Evolutionary conservation across 306 rosid genomes (phyloP), one percentile per base, ranked within the genome.

Genomic region (Mimosa pudica): DNA sequence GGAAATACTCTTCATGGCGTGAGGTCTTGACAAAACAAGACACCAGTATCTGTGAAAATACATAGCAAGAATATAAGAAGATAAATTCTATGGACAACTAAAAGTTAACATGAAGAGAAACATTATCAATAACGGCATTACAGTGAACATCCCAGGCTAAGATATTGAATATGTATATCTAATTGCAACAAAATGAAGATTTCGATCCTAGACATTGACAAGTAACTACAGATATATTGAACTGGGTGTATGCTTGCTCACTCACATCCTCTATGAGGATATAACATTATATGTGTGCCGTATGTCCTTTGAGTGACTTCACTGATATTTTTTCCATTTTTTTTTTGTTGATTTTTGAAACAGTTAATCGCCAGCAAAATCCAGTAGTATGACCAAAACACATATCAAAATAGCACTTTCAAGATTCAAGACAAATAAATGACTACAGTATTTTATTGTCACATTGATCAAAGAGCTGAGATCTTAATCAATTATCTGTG

Each of bases 11-110:
- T 87, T 92, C 97, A 73, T 76, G 79, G 87, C 90, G 98, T 12
- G 98, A 92, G 74, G 98, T 92, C 91, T 92, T 92, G 80, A 94
- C 98, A 61, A 92, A 94, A 84, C 98, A 94, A 46, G 98, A 92
- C 80, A 94, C 77, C 85, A 94, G 83, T 71, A 94, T 89, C 98
- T 54, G 80, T 54, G 79, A 80, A 80, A 51, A 80, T 62, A 61
- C 55, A 82, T 24, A 68, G 72, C 20, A 30, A 77, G 7, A 55
- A 52, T 16, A 52, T 20, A 12, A 18, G 44, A n/a, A 79, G 5
- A 57, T 1, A 62, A 46, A 75, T 7, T 36, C 4, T 42, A 52
- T 6, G 46, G 24, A 71, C 46, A 79, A 52, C 57, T 73, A 48
- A 64, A 7, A 35, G 72, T 38, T 5, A 4, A 48, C 35, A 76